These are phyloP conservation scores for Phaeosphaeria sp. DNA, from an alignment of 2,329 filamentous ascomycete genomes.

Conservation along the genomic window DNA sequence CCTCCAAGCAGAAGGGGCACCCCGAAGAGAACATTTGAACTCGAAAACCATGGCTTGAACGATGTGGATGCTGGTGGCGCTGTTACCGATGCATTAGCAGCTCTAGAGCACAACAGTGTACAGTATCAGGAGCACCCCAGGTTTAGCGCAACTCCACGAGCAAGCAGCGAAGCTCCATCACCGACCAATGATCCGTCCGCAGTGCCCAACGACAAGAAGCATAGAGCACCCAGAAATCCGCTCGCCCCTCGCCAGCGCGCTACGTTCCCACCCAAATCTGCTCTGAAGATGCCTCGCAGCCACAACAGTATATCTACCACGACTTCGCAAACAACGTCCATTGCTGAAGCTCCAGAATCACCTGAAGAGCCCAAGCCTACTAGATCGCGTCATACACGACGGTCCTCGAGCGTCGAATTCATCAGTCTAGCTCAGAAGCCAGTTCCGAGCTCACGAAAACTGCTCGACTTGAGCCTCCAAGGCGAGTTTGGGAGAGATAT, in stretches of 20 bases:
- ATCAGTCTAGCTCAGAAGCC: slow-evolving; percentile 19
- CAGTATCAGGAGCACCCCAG: slow-evolving; percentile 2
- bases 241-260: slow-evolving; percentile 7
- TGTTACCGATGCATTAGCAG: slow-evolving; percentile 25
- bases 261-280: slow-evolving; percentile 9
- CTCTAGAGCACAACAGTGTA: slow-evolving; percentile 26
- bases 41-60: slow-evolving; percentile 26
- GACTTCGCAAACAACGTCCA: slow-evolving; percentile 1
- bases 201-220: neutral
- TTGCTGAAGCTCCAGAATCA: slow-evolving; percentile 2
- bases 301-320: neutral
- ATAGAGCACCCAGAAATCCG: neutral
- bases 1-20: slow-evolving; percentile 15
- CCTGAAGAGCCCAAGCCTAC: slow-evolving; percentile 1
- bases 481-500: slow-evolving; percentile 4
- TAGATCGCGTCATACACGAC: neutral
- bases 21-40: slow-evolving; percentile 18
- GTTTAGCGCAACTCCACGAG: neutral
- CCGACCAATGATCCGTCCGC: neutral
- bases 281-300: neutral
- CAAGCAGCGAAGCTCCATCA: neutral
- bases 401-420: slow-evolving; percentile 24
- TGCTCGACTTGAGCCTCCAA: slow-evolving; percentile 20
- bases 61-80: slow-evolving; percentile 22
- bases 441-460: slow-evolving; percentile 7